Conservation (phyloP, 73 alveolate species). For the Paramecium tetraurelia region DNA sequence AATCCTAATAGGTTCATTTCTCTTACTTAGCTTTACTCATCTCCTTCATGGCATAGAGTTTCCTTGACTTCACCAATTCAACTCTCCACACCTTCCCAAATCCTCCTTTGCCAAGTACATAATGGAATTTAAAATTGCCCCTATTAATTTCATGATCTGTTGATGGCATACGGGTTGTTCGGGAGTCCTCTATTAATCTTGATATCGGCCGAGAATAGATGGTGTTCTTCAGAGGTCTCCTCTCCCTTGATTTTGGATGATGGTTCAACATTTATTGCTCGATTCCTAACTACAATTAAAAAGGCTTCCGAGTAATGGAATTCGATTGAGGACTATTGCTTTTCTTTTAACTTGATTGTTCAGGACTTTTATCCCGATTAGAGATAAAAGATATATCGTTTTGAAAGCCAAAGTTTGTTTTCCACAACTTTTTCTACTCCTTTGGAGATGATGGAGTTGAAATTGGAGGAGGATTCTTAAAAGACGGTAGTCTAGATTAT, state of each 20-base stretch:
- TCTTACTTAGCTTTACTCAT: conserved; percentile 64
- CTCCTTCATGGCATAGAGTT: conserved; percentile 78
- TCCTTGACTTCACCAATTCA: conserved; percentile 61
- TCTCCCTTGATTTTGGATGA: not conserved
- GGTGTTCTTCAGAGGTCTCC: not conserved
- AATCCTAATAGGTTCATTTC: conserved; percentile 56
- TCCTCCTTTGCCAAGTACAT: conserved; percentile 34
- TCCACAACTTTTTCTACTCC: not conserved
- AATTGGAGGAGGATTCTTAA: not conserved
- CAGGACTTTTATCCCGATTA: not conserved
- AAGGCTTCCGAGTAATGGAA: not conserved
- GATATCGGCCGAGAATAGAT: not conserved
- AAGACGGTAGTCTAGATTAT: not conserved
- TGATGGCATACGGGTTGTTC: not conserved
- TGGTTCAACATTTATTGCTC: not conserved
- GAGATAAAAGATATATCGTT: not conserved
- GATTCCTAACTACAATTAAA: not conserved
- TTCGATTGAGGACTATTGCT: not conserved
- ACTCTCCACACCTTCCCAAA: conserved; percentile 78
- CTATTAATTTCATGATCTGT: not conserved
- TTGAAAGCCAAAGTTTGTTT: not conserved
- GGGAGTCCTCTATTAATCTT: not conserved
- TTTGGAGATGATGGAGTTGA: conserved; percentile 10
- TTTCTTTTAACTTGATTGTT: not conserved
- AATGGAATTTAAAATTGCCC: not conserved